Base-by-base conservation (phyloP, 148 eudicot genomes). In the Diospyros kaki region DNA sequence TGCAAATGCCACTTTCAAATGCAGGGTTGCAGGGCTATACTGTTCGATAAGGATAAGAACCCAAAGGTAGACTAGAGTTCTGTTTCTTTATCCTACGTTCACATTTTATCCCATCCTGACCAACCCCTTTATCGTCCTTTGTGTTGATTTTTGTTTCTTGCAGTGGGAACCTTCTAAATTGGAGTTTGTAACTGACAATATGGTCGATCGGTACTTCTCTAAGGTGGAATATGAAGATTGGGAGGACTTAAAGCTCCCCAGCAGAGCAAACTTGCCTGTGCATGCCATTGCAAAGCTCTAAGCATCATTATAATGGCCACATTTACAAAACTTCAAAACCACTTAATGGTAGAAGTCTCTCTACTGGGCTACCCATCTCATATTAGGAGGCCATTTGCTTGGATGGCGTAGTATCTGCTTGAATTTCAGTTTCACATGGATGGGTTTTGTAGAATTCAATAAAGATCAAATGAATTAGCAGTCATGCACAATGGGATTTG, bases 11-110 rank as follows among this genome's bases (percentile, higher is more conserved):
- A 42, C 11, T 53, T 79, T 77, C 11, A 61, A 67, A 51, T 83
- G 78, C 90, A 94, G 98, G 98, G 98, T 58, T 89, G 96, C 83
- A 87, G 98, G 81, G 98, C 98, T 67, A 76, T 89, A 76, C 83
- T 94, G 53, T 14, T 89, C 72, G 98, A 94, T 78, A 94, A 89
- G 79, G 98, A 94, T 75, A 86, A 76, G 68, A 94, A 90, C 73
- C 97, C 98, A 10, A 94, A 92, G 96, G 98, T 94, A 41, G 63
- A 15, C 73, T 10, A 15, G 42, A 6, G 12, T 18, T 45, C n/a
- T 54, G 6, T n/a, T 17, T 17, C 41, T 5, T 46, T 66, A 14
- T 66, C 48, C 15, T n/a, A 41, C 10, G 15, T n/a, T 55, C 41
- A 65, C 4, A 39, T n/a, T 0, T 56, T 54, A 14, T 67, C 13